Evolutionary conservation across 2,329 filamentous ascomycete species (phyloP), one percentile per base, ranked within the genome.

Genomic region (Talaromyces sp.): DNA sequence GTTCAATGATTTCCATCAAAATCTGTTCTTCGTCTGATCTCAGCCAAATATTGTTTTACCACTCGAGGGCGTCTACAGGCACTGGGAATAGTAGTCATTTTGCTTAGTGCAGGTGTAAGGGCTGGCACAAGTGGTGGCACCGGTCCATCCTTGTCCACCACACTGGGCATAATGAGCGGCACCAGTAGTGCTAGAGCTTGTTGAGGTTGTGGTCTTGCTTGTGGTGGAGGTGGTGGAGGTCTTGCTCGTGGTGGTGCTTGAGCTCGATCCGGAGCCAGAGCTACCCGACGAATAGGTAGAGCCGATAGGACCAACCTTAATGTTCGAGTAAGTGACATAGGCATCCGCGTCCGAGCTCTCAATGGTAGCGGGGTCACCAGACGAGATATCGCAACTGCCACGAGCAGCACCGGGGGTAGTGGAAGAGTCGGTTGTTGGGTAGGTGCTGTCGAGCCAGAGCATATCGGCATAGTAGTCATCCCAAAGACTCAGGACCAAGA

Each of bases 381-480:
- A 81, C 60, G 67, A 73, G 42, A 75, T 77, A 45, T 76, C 52
- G 70, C 84, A 87, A 32, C 75, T 73, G 49, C 85, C 85, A 64
- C 84, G 82, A 37, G 73, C 72, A 52, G 76, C 70, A 60, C 84
- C 84, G 27, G 75, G 76, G 2, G 55, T 58, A 47, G 75, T 77
- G 27, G 74, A 63, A 56, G 73, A 67, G 32, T 62, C 70, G 51
- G 68, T 65, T 55, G 76, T 75, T 44, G 86, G 86, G 77, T 82
- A 87, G 68, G 76, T 81, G 56, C 82, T 83, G 77, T 90, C 87
- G 63, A 91, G 82, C 88, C 88, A 90, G 65, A 87, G 81, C 86
- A 90, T 90, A 74, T 86, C 81, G 65, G 82, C 75, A 55, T 81
- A 72, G 72, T 88, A 82, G 74, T 89, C 86, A 66, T 88, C 83